Evolutionary conservation across 2,329 filamentous ascomycete species (phyloP), one percentile per base, ranked within the genome.

Genomic region (Furcasterigmium sp.): DNA sequence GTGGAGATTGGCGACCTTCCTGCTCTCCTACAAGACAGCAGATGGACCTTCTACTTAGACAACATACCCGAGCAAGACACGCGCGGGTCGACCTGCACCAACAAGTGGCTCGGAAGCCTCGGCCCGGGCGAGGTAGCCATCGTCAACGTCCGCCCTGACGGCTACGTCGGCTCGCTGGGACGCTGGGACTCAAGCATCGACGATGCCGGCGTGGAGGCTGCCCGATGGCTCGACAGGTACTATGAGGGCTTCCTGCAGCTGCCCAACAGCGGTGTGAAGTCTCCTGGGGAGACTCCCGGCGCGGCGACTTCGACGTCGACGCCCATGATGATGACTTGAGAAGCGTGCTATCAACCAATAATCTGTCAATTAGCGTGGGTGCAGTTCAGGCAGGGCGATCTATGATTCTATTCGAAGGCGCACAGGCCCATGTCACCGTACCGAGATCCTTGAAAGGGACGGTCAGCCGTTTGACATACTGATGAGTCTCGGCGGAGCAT

Each of bases 1-100:
- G 72, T 88, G 35, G 85, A 89, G 58, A 73, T 88, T 20, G 70
- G 72, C 2, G 76, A 86, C 52, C 64, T 89, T 14, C 84, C 84
- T 0, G 58, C 67, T 0, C 58, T 82, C 18, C 59, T 88, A 32
- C 76, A 83, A 52, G 72, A 79, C 44, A 84, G 81, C 58, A 72
- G 75, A 25, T 89, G 84, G 82, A 85, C 82, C 0, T 73, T 89
- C 46, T 89, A 89, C 56, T 67, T 87, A 1, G 85, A 89, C 55
- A 73, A 87, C 57, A 62, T 80, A 13, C 69, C 73, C 20, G 73
- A 76, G 51, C 75, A 70, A 44, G 73, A 80, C 43, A 76, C 72
- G 3, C 68, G 70, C 19, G 69, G 70, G 30, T 55, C 64, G 29
- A 60, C 70, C 25, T 85, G 80, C 59, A 85, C 78, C 9, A 74